A percentile compares a stretch with the other conserved stretches of the same genome.
These are phyloP conservation scores for Bruguiera sexangula DNA, from an alignment of 345 rosid species.

Conservation along the genomic window DNA sequence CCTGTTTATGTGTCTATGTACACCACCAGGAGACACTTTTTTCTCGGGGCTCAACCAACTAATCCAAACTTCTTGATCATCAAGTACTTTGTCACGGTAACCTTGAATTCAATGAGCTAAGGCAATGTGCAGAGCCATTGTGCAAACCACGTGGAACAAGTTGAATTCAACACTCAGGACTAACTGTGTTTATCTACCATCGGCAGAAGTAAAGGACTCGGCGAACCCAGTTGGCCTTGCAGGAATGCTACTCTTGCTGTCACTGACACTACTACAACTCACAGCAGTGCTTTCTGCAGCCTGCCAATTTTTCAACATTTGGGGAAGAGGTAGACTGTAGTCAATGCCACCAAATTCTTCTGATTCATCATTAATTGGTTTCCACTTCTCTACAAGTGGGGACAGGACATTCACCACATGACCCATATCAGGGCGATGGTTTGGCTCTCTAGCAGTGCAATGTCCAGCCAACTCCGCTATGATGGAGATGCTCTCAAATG, in stretches of 20 bases:
- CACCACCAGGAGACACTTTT: not conserved
- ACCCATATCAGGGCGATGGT: slow-evolving; percentile 52
- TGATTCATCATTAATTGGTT: slow-evolving; percentile 28
- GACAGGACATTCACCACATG: slow-evolving; percentile 41
- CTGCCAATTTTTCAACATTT: slow-evolving; percentile 50
- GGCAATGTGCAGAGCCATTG: not conserved
- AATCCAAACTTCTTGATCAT: too few relatives aligned
- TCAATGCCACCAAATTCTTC: slow-evolving; percentile 30
- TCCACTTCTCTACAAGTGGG: slow-evolving; percentile 49
- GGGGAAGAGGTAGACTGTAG: slow-evolving; percentile 36
- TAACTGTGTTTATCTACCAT: slow-evolving; percentile 31
- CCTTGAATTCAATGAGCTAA: not conserved
- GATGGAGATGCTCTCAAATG: slow-evolving; percentile 30
- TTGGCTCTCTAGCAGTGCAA: slow-evolving; percentile 50
- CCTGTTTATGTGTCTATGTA: not conserved
- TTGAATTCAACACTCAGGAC: not conserved
- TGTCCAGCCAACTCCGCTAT: slow-evolving; percentile 49
- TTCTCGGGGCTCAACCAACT: not conserved
- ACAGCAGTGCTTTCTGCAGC: slow-evolving; percentile 30
- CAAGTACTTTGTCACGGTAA: not conserved
- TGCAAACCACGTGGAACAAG: not conserved
- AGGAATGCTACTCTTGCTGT: slow-evolving; percentile 42
- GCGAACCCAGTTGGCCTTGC: slow-evolving; percentile 43
- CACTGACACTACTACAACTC: slow-evolving; percentile 19
- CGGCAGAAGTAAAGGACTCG: slow-evolving; percentile 38